These are phyloP conservation scores for Termitomyces sp. DNA, from an alignment of 768 basidiomycete species.

Conservation along the genomic window DNA sequence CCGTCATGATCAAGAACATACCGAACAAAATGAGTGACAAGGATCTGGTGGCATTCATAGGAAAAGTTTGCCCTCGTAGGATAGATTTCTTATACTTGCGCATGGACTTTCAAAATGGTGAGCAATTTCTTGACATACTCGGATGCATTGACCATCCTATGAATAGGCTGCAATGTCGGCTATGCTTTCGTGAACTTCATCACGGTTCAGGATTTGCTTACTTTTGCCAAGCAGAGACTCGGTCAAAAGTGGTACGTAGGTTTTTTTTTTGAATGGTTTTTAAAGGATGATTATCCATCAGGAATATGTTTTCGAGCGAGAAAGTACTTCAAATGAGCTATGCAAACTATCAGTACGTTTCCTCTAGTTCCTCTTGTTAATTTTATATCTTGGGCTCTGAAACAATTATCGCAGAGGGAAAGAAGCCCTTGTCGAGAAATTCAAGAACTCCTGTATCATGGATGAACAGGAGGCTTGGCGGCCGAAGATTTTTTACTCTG, in stretches of 20 bases:
- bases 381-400: background rate
- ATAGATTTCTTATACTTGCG: constrained; percentile 87
- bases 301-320: constrained; percentile 91
- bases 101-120: constrained; percentile 83
- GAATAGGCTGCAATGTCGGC: constrained; percentile 69
- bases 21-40: constrained; percentile 87
- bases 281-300: constrained; percentile 21
- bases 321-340: constrained; percentile 90
- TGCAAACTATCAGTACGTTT: constrained; percentile 84
- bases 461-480: constrained; percentile 80
- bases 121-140: constrained; percentile 11
- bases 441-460: constrained; percentile 89
- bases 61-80: constrained; percentile 62
- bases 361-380: constrained; percentile 2
- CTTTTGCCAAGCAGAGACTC: constrained; percentile 66
- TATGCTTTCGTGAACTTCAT: constrained; percentile 93
- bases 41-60: constrained; percentile 64
- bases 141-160: background rate
- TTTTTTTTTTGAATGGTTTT: background rate
- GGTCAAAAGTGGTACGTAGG: constrained; percentile 75
- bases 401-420: constrained; percentile 56
- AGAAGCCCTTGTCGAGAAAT: constrained; percentile 86
- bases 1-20: constrained; percentile 89
- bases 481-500: constrained; percentile 80
- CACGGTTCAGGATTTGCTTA: constrained; percentile 65